Evolutionary conservation across 169 alveolate species (phyloP).

Genomic region (Plasmodium sp.): DNA sequence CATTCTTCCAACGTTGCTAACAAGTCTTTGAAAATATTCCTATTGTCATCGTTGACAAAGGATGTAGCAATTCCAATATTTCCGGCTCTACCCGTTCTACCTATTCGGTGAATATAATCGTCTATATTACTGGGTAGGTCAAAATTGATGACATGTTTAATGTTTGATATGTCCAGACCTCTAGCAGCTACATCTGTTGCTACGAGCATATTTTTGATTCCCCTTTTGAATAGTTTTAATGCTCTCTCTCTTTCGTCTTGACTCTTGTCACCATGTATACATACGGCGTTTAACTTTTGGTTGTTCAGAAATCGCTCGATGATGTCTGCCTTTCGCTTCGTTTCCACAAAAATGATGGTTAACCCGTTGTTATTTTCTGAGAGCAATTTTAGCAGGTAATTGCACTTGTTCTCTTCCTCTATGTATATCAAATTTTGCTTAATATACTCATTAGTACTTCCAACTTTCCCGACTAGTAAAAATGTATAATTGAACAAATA

Average conservation of each 20-base stretch:
- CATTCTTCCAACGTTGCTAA: constrained; percentile 84
- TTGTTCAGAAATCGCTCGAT: constrained; percentile 87
- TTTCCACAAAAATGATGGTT: constrained; percentile 90
- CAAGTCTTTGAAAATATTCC: constrained; percentile 90
- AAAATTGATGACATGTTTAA: constrained; percentile 95
- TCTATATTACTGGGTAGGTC: constrained; percentile 96
- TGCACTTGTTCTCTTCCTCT: constrained; percentile 90
- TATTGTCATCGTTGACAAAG: constrained; percentile 92
- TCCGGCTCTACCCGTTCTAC: constrained; percentile 99
- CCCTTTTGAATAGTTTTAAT: constrained; percentile 92
- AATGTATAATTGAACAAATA: constrained; percentile 90
- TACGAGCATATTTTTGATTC: constrained; percentile 93
- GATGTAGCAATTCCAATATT: constrained; percentile 97
- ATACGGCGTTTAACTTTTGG: constrained; percentile 89
- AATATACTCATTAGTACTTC: constrained; percentile 95
- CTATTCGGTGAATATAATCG: constrained; percentile 96
- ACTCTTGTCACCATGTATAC: constrained; percentile 96
- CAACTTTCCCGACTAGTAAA: constrained; percentile 94
- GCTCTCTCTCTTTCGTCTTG: constrained; percentile 96
- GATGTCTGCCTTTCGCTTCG: constrained; percentile 91
- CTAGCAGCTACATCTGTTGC: constrained; percentile 99
- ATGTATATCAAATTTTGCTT: constrained; percentile 90
- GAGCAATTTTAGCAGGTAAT: constrained; percentile 85
- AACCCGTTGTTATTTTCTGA: constrained; percentile 85
- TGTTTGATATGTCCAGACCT: constrained; percentile 97